Conservation (phyloP, 441 rosid genomes). For the Populus hybrid region DNA sequence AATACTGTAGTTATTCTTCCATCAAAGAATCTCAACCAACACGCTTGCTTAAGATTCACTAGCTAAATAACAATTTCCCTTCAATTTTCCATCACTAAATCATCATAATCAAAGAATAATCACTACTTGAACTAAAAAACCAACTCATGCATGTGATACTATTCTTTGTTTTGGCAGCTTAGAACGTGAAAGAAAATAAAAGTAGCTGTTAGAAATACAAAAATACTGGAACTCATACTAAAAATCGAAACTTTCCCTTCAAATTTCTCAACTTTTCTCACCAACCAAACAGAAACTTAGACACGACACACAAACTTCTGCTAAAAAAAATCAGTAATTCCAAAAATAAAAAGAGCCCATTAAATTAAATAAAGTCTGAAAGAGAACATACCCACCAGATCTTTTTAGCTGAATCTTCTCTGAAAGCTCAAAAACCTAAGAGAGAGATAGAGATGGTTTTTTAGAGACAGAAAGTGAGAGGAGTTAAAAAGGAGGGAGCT, state of each 20-base stretch:
- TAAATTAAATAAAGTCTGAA: not conserved
- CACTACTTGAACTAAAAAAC: too few relatives aligned
- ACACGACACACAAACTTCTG: not conserved
- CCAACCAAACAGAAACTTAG: not conserved
- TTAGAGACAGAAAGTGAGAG: not conserved
- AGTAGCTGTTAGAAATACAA: too few relatives aligned
- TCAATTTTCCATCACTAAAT: too few relatives aligned
- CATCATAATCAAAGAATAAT: too few relatives aligned
- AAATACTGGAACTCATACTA: too few relatives aligned
- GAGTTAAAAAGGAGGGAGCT: conserved; percentile 19
- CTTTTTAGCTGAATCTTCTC: not conserved
- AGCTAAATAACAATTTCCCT: too few relatives aligned
- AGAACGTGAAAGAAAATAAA: too few relatives aligned
- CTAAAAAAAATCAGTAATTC: not conserved
- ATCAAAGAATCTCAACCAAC: too few relatives aligned
- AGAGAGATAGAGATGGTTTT: not conserved
- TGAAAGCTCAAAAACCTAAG: not conserved
- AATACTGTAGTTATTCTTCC: too few relatives aligned
- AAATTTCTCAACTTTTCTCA: not conserved
- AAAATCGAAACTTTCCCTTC: not conserved
- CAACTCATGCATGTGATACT: too few relatives aligned
- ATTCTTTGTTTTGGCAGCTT: too few relatives aligned
- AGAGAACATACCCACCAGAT: not conserved
- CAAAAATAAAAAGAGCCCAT: not conserved
- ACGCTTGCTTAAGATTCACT: too few relatives aligned